A percentile compares a stretch with the other conserved stretches of the same genome.
phyloP scores from a whole-genome alignment of 495 filamentous ascomycete genomes.

The Alectoria sarmentosa region DNA sequence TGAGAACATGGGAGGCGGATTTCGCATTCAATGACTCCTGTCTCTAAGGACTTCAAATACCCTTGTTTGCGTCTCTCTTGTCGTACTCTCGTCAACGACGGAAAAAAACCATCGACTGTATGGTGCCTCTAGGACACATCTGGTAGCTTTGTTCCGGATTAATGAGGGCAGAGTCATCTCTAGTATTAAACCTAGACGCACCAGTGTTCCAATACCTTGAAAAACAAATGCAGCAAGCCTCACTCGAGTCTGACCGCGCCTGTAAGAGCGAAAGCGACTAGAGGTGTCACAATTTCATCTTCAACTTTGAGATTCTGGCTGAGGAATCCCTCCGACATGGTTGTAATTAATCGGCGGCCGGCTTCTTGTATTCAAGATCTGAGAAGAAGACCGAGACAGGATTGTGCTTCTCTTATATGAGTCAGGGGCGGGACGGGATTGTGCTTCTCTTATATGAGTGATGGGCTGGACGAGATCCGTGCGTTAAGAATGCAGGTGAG shows the following conservation, averaged over 20 bases:
- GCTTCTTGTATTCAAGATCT: no score
- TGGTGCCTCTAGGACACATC: neutral
- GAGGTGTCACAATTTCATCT: neutral
- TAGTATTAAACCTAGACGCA: neutral
- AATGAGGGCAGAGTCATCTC: neutral
- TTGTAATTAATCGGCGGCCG: no score
- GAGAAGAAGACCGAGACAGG: no score
- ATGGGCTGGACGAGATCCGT: no score
- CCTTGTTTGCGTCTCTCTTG: neutral
- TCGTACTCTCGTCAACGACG: neutral
- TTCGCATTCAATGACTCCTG: neutral
- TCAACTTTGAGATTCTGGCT: neutral
- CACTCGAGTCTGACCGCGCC: neutral
- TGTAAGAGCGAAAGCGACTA: neutral
- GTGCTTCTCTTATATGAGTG: no score
- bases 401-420: no score
- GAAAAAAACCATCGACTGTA: neutral
- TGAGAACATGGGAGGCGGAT: neutral
- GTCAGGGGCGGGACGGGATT: no score
- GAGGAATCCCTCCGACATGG: no score
- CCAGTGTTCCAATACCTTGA: neutral
- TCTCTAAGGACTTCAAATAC: neutral
- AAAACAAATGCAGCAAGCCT: neutral
- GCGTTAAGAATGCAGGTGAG: no score
- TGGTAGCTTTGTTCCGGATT: neutral